These are phyloP conservation scores for Paramyrothecium sp. DNA, from an alignment of 2,329 filamentous ascomycete genomes.

Conservation along the genomic window DNA sequence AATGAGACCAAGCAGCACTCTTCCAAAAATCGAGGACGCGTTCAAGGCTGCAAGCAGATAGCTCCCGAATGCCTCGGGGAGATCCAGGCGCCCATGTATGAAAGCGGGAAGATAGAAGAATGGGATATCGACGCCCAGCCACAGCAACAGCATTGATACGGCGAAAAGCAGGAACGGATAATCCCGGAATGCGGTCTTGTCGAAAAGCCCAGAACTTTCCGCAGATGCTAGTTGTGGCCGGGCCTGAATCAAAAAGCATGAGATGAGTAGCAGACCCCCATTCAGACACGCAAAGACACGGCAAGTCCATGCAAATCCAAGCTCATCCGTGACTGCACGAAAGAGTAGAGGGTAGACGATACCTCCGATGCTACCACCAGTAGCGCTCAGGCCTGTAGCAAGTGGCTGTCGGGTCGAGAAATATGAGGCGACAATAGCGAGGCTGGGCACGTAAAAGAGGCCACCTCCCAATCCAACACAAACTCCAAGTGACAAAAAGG, in stretches of 20 bases:
- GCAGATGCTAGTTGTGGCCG: constrained; percentile 5
- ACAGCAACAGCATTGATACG: constrained; percentile 17
- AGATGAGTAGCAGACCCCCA: too few relatives aligned
- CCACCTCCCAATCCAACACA: constrained; percentile 41
- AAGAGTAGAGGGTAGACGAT: constrained; percentile 37
- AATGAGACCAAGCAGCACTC: constrained; percentile 44
- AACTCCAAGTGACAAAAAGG: constrained; percentile 39
- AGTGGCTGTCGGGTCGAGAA: constrained; percentile 10
- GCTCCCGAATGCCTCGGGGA: constrained; percentile 13
- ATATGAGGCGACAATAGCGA: too few relatives aligned
- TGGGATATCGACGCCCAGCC: too few relatives aligned
- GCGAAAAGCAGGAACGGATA: constrained; percentile 34
- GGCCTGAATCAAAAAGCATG: constrained; percentile 21
- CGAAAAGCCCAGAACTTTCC: too few relatives aligned
- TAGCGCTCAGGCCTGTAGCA: constrained; percentile 40
- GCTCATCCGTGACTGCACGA: constrained; percentile 24
- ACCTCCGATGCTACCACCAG: constrained; percentile 37
- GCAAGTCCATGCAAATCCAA: constrained; percentile 14
- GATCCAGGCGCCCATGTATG: too few relatives aligned
- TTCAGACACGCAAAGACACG: constrained; percentile 11
- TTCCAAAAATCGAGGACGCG: constrained; percentile 46
- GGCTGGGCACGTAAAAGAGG: constrained; percentile 8
- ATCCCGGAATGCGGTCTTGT: constrained; percentile 18
- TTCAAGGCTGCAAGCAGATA: constrained; percentile 53
- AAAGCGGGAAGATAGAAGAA: too few relatives aligned